Base-by-base conservation (phyloP, 352 stramenopile genomes). In the Phytophthora pisi region DNA sequence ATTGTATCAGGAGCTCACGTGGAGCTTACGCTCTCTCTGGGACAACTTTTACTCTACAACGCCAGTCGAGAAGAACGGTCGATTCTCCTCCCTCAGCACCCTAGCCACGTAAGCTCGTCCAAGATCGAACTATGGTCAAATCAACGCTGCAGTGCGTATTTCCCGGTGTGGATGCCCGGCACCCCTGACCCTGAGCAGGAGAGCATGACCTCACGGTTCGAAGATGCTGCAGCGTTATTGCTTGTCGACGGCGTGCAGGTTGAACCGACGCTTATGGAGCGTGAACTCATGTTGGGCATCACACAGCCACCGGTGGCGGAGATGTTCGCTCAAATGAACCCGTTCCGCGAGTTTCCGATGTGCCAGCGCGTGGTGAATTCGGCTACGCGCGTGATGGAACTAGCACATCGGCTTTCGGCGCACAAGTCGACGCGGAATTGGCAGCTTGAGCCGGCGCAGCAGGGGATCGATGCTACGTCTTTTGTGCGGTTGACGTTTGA, bases 401-500 rank as follows among this genome's bases (percentile, higher is more conserved):
- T 91, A 5, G 70, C 77, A 13, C 74, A 57, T 15, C 65, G 74
- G 2, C 61, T 91, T 11, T 71, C 74, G 4, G 45, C 26, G 5
- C 70, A 74, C 38, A 75, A 77, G 15, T 63, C 74, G 40, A 60
- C 60, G 4, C 56, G 40, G 57, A 66, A 66, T 26, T 77, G 70
- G 70, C 66, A 72, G 40, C 24, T 75, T 5, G 73, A 78, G 20
- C 42, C 55, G 1, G 68, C 57, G 56, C 68, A 76, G 24, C 26
- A 71, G 7, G 40, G 38, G 0, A 63, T 74, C 0, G 79, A 89
- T 2, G 24, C 66, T 1, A 85, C 75, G 5, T 84, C 88, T 0
- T 84, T 94, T 30, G 80, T 95, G 20, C 74, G 83, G 5, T 57
- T 95, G 13, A 90, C 80, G 3, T 95, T 93, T 61, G 72, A 81